These are phyloP conservation scores for Ulota crispa DNA, from an alignment of 225 moss, liverwort and hornwort species.

Conservation along the genomic window DNA sequence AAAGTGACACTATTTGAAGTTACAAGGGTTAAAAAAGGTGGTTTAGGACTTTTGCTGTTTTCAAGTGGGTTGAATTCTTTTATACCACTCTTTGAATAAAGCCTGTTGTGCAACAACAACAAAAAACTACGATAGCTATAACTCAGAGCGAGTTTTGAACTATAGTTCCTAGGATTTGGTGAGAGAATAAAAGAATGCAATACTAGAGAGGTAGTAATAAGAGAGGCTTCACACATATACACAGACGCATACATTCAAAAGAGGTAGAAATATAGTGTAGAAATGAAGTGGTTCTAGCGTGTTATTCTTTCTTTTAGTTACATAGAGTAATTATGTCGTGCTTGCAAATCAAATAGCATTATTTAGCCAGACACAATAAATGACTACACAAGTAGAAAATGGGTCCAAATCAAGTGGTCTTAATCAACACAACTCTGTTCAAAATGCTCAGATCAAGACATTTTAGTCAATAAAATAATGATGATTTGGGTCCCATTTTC, in stretches of 20 bases:
- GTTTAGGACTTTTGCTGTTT: background rate
- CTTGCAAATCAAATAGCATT: too few species aligned
- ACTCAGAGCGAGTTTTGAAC: background rate
- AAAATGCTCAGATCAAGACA: too few species aligned
- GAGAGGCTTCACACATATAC: background rate
- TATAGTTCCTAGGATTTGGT: background rate
- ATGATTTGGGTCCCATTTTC: too few species aligned
- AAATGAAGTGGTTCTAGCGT: background rate
- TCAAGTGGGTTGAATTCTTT: background rate
- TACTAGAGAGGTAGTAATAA: background rate
- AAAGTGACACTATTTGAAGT: background rate
- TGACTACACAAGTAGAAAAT: too few species aligned
- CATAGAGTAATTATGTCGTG: too few species aligned
- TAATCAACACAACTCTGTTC: too few species aligned
- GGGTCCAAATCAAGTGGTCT: too few species aligned
- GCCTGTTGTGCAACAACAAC: background rate
- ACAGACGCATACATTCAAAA: background rate
- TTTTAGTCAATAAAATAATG: too few species aligned
- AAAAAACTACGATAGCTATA: background rate
- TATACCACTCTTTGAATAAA: background rate
- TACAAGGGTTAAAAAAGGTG: background rate
- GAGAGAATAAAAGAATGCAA: background rate
- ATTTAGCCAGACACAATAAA: too few species aligned
- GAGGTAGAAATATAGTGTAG: background rate
- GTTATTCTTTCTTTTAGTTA: background rate